Base-by-base conservation (phyloP, 1,139 yeast species). In the Blastobotrys buckinghamii region DNA sequence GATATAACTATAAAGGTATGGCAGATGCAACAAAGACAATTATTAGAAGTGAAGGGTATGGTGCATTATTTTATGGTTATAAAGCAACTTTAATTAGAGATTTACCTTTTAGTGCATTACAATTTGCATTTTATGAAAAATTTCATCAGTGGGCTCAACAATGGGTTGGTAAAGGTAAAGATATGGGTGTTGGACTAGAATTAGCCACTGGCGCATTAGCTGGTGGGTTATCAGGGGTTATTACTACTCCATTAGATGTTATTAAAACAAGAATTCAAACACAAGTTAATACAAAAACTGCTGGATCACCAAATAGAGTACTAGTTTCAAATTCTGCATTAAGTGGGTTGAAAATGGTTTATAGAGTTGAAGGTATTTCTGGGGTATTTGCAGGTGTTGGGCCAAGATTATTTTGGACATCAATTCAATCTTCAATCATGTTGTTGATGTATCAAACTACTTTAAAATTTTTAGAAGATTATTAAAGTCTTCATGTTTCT, bases 381-480 rank as follows among this genome's bases (percentile, higher is more conserved):
- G 96, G 96, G 0, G 73, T 88, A 43, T 90, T 92, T 67, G 79
- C 92, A 34, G 98, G 98, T 1, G 96, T 94, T 10, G 97, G 97
- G 0, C 98, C 98, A 0, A 74, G 98, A 54, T 82, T 90, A 55
- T 86, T 92, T 8, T 92, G 98, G 98, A 90, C 98, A 0, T 88
- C 96, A 55, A 75, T 90, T 15, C 98, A 92, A 66, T 87, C 96
- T 66, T 86, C 96, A 54, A 84, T 92, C 50, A 92, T 94, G 98
- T 74, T 94, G 55, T 72, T 92, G 55, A 72, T 90, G 44, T 92
- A 92, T 68, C 98, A 92, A 61, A 59, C 59, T 19, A 58, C 62
- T 19, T 51, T 63, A 40, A 62, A 62, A 47, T 35, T 55, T 33
- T 42, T 61, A 41, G 63, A 58, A 36, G 42, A 38, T 44, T 44